phyloP scores from a whole-genome alignment of 2,329 filamentous ascomycete species.

The Myriosclerotinia scirpicola region DNA sequence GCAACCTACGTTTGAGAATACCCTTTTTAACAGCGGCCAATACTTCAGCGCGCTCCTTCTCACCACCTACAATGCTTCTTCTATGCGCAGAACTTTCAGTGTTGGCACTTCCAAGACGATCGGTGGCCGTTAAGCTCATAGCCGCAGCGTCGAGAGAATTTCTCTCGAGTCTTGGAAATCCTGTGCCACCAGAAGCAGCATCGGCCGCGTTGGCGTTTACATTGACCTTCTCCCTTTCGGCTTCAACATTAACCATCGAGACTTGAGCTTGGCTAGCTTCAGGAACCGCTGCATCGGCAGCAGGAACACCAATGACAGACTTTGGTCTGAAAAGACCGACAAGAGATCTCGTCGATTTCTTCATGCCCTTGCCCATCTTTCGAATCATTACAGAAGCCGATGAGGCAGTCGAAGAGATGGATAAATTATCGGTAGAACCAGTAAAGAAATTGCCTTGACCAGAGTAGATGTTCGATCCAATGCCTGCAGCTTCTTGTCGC shows the following conservation, averaged over 20 bases:
- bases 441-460: conserved; percentile 81
- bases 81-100: conserved; percentile 64
- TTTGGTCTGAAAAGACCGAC: conserved; percentile 95
- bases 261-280: conserved; percentile 79
- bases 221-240: conserved; percentile 78
- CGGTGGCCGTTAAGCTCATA: conserved; percentile 45
- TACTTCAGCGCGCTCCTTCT: conserved; percentile 86
- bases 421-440: conserved; percentile 91
- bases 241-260: conserved; percentile 94
- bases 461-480: conserved; percentile 92
- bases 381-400: conserved; percentile 92
- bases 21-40: conserved; percentile 92
- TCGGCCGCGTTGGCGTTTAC: conserved; percentile 69
- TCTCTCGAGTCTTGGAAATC: conserved; percentile 80
- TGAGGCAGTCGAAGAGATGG: conserved; percentile 85
- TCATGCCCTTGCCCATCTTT: conserved; percentile 99
- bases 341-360: conserved; percentile 85
- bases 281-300: conserved; percentile 64
- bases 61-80: conserved; percentile 88
- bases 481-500: conserved; percentile 86
- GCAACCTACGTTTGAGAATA: conserved; percentile 79
- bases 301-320: conserved; percentile 76
- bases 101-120: conserved; percentile 56
- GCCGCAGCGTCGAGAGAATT: conserved; percentile 72
- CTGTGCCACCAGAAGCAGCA: conserved; percentile 69